Evolutionary conservation across 108 stramenopile genomes (phyloP).

Genomic region (Nitzschia palea): DNA sequence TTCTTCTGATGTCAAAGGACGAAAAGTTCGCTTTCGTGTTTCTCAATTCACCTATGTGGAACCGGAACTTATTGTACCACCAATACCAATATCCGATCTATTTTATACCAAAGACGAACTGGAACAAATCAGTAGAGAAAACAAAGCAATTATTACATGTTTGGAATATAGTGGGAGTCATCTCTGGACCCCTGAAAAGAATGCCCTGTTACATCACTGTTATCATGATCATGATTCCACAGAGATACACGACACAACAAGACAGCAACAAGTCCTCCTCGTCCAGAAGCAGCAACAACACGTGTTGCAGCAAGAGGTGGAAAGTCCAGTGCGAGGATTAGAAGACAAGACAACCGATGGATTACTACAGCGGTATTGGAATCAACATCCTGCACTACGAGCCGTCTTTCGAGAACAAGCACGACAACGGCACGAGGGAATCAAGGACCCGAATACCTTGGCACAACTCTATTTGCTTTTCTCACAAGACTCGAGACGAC

Average conservation of each 20-base stretch:
- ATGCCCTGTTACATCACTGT: no score
- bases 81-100: neutral
- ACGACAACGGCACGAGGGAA: constrained; percentile 3
- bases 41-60: constrained; percentile 1
- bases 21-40: neutral
- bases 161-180: neutral
- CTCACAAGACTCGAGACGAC: no score
- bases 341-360: neutral
- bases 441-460: neutral
- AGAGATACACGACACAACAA: no score
- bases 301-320: neutral
- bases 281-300: no score
- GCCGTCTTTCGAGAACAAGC: constrained; percentile 5
- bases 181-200: no score
- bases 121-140: neutral
- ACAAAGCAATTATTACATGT: neutral
- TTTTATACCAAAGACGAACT: constrained; percentile 1
- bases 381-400: neutral
- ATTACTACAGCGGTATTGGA: neutral
- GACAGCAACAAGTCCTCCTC: no score
- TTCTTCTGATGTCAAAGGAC: no score
- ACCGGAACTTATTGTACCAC: neutral
- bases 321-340: neutral
- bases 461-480: neutral
- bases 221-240: neutral